Evolutionary conservation across 495 filamentous ascomycete species (phyloP).

Genomic region (Penicillium bovifimosum): DNA sequence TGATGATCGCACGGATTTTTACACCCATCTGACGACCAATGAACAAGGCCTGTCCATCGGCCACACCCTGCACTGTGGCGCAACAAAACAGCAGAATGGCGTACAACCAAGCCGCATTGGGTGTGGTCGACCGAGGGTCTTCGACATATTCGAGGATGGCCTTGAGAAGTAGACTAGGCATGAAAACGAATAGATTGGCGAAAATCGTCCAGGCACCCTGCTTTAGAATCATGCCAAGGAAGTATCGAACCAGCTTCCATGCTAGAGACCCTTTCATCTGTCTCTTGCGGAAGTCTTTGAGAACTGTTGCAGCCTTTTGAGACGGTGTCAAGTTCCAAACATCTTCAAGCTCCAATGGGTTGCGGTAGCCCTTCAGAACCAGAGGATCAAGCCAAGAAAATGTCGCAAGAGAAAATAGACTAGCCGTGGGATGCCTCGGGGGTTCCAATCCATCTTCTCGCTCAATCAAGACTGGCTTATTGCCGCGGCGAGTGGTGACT

Average conservation of each 20-base stretch:
- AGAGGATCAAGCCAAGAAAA: constrained; percentile 90
- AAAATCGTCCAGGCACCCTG: constrained; percentile 78
- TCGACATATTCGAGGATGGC: constrained; percentile 92
- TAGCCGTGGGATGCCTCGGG: constrained; percentile 77
- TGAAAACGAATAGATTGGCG: constrained; percentile 77
- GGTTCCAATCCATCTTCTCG: constrained; percentile 84
- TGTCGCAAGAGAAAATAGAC: constrained; percentile 78
- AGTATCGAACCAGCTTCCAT: constrained; percentile 78
- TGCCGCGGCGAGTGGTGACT: constrained; percentile 80
- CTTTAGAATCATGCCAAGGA: constrained; percentile 66
- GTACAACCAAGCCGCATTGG: constrained; percentile 93
- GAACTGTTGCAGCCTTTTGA: constrained; percentile 75
- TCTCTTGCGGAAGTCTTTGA: constrained; percentile 76
- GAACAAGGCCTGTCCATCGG: constrained; percentile 84
- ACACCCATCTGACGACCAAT: constrained; percentile 93
- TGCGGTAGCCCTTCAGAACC: constrained; percentile 84
- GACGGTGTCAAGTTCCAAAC: constrained; percentile 89
- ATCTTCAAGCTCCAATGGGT: constrained; percentile 72
- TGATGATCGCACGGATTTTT: constrained; percentile 84
- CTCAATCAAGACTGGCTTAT: constrained; percentile 80
- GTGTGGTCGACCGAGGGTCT: constrained; percentile 67
- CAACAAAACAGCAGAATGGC: constrained; percentile 84
- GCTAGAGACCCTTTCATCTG: constrained; percentile 79
- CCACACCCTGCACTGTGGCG: constrained; percentile 68
- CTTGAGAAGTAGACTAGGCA: constrained; percentile 83